Evolutionary conservation across 192 early-diverging fungal species (phyloP).

Genomic region (Coemansia sp.): DNA sequence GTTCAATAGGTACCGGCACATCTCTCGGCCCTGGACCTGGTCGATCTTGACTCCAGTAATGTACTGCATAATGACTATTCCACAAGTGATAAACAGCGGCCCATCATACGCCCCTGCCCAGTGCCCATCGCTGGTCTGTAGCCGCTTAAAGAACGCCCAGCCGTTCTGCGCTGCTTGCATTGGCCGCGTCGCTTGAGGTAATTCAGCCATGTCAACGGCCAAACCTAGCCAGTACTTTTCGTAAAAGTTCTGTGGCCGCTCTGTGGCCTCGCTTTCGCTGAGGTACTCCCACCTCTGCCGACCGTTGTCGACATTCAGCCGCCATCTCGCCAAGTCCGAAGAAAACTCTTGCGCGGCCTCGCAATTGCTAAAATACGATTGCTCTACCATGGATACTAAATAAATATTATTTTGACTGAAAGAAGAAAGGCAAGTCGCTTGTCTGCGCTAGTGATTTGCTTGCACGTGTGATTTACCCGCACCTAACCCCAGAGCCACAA

Average conservation of each 20-base stretch:
- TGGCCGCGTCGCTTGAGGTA: constrained; percentile 66
- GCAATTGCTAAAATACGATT: constrained; percentile 49
- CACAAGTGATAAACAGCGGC: constrained; percentile 95
- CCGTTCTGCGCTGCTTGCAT: constrained; percentile 86
- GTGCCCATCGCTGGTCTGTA: constrained; percentile 93
- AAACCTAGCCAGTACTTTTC: constrained; percentile 93
- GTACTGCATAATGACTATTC: constrained; percentile 86
- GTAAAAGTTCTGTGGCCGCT: constrained; percentile 71
- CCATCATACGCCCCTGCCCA: constrained; percentile 97
- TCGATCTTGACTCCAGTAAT: constrained; percentile 73
- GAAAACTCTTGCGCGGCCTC: constrained; percentile 32
- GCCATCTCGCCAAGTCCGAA: constrained; percentile 86
- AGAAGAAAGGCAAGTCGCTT: not conserved
- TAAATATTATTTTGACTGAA: not conserved
- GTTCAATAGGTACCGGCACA: constrained; percentile 85
- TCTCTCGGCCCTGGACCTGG: constrained; percentile 69
- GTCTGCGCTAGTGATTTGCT: not conserved
- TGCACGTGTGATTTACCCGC: not conserved
- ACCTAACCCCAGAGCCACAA: not conserved
- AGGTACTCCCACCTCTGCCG: constrained; percentile 91
- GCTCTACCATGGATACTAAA: constrained; percentile 21
- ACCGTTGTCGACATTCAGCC: constrained; percentile 81
- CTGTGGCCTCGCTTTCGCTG: constrained; percentile 23
- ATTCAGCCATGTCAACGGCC: constrained; percentile 56
- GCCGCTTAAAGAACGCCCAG: constrained; percentile 81